phyloP scores from a whole-genome alignment of 257 asterid species.

The Pogostemon cablin region DNA sequence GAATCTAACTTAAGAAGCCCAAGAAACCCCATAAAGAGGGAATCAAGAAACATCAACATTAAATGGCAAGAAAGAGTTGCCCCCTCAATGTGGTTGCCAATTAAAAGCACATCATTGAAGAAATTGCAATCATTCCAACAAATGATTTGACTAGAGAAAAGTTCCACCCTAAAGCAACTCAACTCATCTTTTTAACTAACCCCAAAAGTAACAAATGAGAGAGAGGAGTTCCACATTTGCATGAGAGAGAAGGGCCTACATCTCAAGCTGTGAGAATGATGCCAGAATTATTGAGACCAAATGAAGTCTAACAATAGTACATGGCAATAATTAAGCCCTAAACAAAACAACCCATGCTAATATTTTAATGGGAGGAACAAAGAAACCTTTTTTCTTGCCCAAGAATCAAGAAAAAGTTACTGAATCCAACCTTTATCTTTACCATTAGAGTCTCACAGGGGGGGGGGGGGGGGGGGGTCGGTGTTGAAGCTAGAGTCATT shows the following conservation, averaged over 20 bases:
- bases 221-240: conserved; percentile 25
- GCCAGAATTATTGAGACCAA: conserved; percentile 19
- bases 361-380: conserved; percentile 21
- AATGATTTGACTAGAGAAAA: conserved; percentile 35
- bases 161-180: not conserved
- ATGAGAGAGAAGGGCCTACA: conserved; percentile 37
- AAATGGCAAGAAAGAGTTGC: conserved; percentile 27
- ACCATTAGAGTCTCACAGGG: not conserved
- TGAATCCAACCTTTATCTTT: conserved; percentile 5
- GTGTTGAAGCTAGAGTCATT: conserved; percentile 37
- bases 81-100: conserved; percentile 26
- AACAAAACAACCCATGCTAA: conserved; percentile 31
- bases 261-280: conserved; percentile 35
- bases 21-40: conserved; percentile 5
- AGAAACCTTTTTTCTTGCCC: conserved; percentile 33
- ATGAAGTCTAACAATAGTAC: conserved; percentile 26
- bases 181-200: conserved; percentile 36
- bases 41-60: conserved; percentile 3
- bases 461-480: not conserved
- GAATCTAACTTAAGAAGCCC: not conserved
- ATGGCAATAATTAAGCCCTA: conserved; percentile 20
- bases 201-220: conserved; percentile 32
- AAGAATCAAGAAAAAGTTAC: conserved; percentile 34
- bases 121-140: conserved; percentile 37
- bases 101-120: conserved; percentile 34